phyloP scores from a whole-genome alignment of 805 yeast species.

The Candida ulmi region DNA sequence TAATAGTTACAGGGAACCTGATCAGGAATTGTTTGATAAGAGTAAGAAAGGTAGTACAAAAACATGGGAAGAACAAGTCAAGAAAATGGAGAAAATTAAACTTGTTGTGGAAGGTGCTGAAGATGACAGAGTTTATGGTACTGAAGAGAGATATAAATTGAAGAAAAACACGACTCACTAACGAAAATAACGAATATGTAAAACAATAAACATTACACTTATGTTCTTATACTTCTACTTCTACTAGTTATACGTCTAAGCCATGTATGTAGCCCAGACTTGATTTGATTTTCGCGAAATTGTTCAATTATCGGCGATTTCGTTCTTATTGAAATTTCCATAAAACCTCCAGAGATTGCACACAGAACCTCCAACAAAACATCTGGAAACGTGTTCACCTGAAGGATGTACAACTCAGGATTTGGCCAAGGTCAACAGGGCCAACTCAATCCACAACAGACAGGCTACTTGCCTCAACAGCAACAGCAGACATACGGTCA shows the following conservation, averaged over 20 bases:
- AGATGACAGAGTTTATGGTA: slow-evolving; percentile 69
- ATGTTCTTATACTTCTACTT: too few species aligned
- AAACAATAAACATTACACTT: too few species aligned
- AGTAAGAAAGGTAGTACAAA: slow-evolving; percentile 47
- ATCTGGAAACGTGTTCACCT: not conserved
- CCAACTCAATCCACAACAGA: slow-evolving; percentile 16
- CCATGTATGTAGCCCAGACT: too few species aligned
- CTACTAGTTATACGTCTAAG: too few species aligned
- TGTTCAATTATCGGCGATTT: too few species aligned
- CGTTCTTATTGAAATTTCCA: too few species aligned
- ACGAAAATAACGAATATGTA: too few species aligned
- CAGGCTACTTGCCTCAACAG: slow-evolving; percentile 20
- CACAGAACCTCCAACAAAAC: too few species aligned
- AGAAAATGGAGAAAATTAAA: slow-evolving; percentile 75
- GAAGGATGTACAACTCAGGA: slow-evolving; percentile 1
- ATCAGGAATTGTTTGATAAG: slow-evolving; percentile 73
- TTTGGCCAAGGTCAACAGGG: slow-evolving; percentile 8
- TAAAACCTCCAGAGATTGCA: too few species aligned
- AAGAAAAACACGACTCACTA: too few species aligned
- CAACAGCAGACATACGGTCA: slow-evolving; percentile 5
- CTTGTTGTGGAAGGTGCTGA: slow-evolving; percentile 70
- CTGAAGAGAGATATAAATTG: slow-evolving; percentile 30
- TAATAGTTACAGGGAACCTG: slow-evolving; percentile 89
- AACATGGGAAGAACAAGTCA: slow-evolving; percentile 67
- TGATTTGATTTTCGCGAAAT: too few species aligned